These are phyloP conservation scores for Nemophila menziesii DNA, from an alignment of 257 asterid species.

Conservation along the genomic window DNA sequence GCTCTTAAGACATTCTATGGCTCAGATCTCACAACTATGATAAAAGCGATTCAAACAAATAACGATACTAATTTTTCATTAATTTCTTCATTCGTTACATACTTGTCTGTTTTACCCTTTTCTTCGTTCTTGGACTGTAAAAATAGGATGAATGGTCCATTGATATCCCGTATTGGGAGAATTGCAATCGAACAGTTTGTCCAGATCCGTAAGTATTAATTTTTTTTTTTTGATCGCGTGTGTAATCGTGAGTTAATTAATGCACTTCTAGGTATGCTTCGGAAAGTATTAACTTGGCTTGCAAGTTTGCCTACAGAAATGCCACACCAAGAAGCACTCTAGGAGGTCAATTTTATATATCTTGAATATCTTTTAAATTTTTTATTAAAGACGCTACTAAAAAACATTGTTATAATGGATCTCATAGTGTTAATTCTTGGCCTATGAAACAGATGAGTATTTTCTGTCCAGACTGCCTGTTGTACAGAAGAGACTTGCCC, in stretches of 20 bases:
- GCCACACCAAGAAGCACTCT: conserved; percentile 90
- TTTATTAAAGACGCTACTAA: background rate
- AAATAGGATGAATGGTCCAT: conserved; percentile 33
- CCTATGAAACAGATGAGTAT: conserved; percentile 49
- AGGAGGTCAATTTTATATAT: conserved; percentile 34
- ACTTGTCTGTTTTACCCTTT: conserved; percentile 5
- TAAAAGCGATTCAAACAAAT: conserved; percentile 58
- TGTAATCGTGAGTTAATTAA: no score
- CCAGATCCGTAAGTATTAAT: conserved; percentile 85
- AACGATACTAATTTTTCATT: conserved; percentile 45
- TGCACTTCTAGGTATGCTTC: no score
- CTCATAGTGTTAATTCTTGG: background rate
- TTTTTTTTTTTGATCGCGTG: no score
- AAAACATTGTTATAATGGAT: background rate
- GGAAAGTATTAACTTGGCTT: conserved; percentile 67
- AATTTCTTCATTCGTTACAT: no score
- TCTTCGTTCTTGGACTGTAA: conserved; percentile 12
- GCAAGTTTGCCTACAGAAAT: conserved; percentile 86
- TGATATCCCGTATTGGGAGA: conserved; percentile 32
- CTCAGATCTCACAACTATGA: conserved; percentile 46
- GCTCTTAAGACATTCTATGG: conserved; percentile 67
- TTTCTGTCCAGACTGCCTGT: conserved; percentile 73
- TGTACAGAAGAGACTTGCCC: conserved; percentile 70
- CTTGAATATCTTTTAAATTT: no score
- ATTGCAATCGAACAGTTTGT: conserved; percentile 53